phyloP scores from a whole-genome alignment of 2,329 filamentous ascomycete species.

The Teratosphaeria epicoccoides region DNA sequence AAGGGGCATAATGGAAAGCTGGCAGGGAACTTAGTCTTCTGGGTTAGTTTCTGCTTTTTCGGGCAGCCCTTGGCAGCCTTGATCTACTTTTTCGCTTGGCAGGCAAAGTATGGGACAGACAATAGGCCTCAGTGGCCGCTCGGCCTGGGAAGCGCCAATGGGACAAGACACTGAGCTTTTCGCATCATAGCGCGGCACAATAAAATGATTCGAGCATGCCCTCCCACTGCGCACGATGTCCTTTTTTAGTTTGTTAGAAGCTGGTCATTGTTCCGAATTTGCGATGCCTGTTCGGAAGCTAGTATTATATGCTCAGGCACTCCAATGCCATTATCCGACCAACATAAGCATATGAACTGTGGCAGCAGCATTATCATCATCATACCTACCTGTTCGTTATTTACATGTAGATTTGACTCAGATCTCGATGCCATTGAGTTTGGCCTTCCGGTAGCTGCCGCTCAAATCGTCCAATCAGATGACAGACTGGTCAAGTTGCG shows the following conservation, averaged over 20 bases:
- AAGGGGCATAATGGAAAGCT: slow-evolving; percentile 64
- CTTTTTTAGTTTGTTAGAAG: no score
- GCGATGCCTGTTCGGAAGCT: no score
- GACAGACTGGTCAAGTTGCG: neutral
- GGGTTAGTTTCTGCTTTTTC: slow-evolving; percentile 78
- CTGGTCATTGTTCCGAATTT: no score
- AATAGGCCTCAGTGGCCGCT: slow-evolving; percentile 12
- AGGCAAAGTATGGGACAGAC: slow-evolving; percentile 72
- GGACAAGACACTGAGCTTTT: neutral
- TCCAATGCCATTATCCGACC: no score
- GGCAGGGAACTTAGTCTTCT: slow-evolving; percentile 73
- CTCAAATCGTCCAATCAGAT: neutral
- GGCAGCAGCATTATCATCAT: no score
- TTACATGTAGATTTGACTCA: no score
- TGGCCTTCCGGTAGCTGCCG: neutral
- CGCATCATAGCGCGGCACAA: neutral
- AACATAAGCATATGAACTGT: no score
- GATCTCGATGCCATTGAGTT: neutral
- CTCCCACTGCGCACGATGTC: no score
- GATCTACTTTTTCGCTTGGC: slow-evolving; percentile 97
- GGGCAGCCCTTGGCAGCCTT: slow-evolving; percentile 88
- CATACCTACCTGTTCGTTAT: no score
- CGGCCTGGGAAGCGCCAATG: slow-evolving; percentile 3
- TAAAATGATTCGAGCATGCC: neutral
- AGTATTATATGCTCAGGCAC: no score